Evolutionary conservation across 2,329 filamentous ascomycete species (phyloP).

Genomic region (Exophiala oligosperma): DNA sequence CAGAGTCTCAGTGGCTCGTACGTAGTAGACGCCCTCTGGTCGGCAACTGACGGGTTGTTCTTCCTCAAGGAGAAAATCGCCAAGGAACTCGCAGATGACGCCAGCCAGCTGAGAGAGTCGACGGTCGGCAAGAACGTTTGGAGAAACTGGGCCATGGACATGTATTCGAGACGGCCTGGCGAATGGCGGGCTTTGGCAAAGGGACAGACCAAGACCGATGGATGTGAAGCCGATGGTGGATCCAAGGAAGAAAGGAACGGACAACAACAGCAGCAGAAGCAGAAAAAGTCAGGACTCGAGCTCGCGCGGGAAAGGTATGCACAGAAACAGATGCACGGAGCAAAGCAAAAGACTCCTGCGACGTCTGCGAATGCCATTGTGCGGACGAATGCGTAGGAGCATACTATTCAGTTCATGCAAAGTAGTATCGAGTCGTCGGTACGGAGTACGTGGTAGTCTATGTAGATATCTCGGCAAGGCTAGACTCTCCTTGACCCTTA

Average conservation of each 20-base stretch:
- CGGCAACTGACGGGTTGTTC: constrained; percentile 62
- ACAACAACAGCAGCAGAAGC: constrained; percentile 3
- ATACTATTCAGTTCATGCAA: not conserved
- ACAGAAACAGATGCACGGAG: constrained; percentile 36
- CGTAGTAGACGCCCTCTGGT: constrained; percentile 67
- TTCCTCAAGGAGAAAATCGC: constrained; percentile 69
- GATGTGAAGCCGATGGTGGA: not conserved
- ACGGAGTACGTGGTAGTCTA: no score
- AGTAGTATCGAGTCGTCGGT: no score
- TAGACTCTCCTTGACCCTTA: no score
- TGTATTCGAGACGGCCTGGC: constrained; percentile 62
- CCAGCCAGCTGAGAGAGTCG: constrained; percentile 63
- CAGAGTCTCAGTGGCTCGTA: constrained; percentile 64
- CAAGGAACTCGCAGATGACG: constrained; percentile 60
- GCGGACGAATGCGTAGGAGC: constrained; percentile 17
- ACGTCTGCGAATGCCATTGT: constrained; percentile 21
- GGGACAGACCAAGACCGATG: constrained; percentile 37
- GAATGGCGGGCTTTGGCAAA: constrained; percentile 67
- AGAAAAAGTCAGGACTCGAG: constrained; percentile 54
- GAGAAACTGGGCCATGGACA: constrained; percentile 73
- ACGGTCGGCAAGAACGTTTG: constrained; percentile 67
- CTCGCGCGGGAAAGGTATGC: constrained; percentile 59
- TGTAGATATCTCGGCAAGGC: no score
- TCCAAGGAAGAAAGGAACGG: constrained; percentile 19
- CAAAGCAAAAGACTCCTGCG: constrained; percentile 31